Conservation (phyloP, 768 basidiomycete species). For the Suillus plorans region DNA sequence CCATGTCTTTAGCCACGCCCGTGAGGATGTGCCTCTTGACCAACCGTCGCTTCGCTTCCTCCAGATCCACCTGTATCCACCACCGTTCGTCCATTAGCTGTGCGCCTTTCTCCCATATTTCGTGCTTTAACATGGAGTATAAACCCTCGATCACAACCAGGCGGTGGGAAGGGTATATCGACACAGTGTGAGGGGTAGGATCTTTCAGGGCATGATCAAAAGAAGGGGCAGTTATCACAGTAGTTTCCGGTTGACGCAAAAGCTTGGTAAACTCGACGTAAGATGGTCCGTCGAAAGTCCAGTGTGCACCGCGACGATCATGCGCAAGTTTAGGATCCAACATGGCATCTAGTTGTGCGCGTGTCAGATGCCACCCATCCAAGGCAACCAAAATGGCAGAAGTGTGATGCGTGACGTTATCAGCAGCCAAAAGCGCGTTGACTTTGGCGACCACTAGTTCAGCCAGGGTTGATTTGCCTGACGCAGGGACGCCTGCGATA, state of each 20-base stretch:
- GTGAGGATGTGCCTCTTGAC: slow-evolving; percentile 75
- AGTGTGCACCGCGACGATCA: slow-evolving; percentile 80
- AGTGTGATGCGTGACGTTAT: slow-evolving; percentile 9
- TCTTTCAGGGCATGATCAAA: slow-evolving; percentile 91
- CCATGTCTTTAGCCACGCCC: slow-evolving; percentile 64
- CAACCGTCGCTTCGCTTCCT: slow-evolving; percentile 57
- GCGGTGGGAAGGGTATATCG: slow-evolving; percentile 62
- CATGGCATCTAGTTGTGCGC: slow-evolving; percentile 73
- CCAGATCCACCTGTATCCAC: slow-evolving; percentile 61
- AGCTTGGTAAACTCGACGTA: slow-evolving; percentile 68
- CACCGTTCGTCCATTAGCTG: slow-evolving; percentile 74
- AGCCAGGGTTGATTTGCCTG: slow-evolving; percentile 83
- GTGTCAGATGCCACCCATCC: slow-evolving; percentile 91
- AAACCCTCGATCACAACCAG: slow-evolving; percentile 88
- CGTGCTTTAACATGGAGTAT: slow-evolving; percentile 75
- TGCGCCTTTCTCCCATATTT: slow-evolving; percentile 71
- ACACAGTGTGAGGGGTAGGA: slow-evolving; percentile 59
- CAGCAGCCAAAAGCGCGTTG: slow-evolving; percentile 42
- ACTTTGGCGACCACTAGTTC: slow-evolving; percentile 50
- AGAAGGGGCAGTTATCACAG: slow-evolving; percentile 65
- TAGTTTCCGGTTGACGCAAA: slow-evolving; percentile 42
- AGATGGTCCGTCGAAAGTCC: slow-evolving; percentile 82
- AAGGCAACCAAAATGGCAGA: slow-evolving; percentile 69
- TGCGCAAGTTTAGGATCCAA: slow-evolving; percentile 77
- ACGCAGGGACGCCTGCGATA: slow-evolving; percentile 78